phyloP scores from a whole-genome alignment of 2,329 filamentous ascomycete species.

The Scedosporium aurantiacum region DNA sequence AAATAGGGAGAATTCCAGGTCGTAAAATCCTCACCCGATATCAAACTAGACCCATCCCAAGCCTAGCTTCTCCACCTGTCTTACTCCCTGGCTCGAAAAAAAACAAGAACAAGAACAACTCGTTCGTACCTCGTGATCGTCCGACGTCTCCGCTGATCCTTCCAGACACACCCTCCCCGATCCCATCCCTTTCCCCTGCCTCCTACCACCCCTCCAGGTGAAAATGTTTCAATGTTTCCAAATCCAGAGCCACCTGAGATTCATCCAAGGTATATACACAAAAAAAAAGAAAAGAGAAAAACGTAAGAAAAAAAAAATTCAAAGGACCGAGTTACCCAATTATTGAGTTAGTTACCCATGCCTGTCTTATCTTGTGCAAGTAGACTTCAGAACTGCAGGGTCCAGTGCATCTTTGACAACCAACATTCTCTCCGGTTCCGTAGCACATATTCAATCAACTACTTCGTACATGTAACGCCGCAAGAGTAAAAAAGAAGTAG shows the following conservation, averaged over 20 bases:
- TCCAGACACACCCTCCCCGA: background rate
- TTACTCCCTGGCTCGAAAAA: background rate
- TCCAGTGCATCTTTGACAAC: too few species aligned
- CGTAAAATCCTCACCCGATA: background rate
- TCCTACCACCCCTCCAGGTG: background rate
- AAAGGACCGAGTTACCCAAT: too few species aligned
- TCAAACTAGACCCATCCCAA: background rate
- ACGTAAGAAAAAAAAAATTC: too few species aligned
- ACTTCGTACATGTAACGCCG: too few species aligned
- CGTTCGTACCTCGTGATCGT: background rate
- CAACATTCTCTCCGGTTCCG: too few species aligned
- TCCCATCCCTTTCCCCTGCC: background rate
- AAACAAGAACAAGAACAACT: background rate
- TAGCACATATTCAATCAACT: too few species aligned
- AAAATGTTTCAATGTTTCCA: background rate
- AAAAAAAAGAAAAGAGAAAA: too few species aligned
- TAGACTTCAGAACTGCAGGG: too few species aligned
- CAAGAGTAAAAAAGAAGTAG: too few species aligned
- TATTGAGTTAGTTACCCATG: too few species aligned
- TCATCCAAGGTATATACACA: background rate
- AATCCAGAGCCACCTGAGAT: background rate
- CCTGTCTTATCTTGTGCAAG: too few species aligned
- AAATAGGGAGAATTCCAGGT: too few species aligned
- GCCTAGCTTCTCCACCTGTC: background rate
- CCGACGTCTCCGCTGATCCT: background rate